These are phyloP conservation scores for Hygrophoropsis aurantiaca DNA, from an alignment of 768 basidiomycete genomes.

Conservation along the genomic window DNA sequence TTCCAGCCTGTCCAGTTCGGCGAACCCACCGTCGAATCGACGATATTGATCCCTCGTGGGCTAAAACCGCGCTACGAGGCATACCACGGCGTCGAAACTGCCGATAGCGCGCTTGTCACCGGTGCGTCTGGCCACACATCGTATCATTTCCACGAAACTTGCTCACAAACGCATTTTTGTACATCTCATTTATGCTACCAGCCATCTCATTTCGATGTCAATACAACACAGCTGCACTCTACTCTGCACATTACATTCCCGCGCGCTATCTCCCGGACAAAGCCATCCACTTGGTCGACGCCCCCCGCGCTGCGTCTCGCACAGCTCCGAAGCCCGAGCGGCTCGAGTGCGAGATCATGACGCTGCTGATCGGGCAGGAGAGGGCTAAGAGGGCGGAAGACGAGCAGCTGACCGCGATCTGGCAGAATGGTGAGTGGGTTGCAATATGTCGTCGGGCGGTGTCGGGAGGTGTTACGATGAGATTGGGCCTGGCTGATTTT, in stretches of 20 bases:
- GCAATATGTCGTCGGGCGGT: no score
- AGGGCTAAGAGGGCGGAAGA: conserved; percentile 67
- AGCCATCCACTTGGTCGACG: conserved; percentile 90
- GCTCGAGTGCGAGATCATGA: conserved; percentile 81
- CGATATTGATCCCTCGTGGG: conserved; percentile 84
- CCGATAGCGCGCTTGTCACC: conserved; percentile 85
- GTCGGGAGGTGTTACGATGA: no score
- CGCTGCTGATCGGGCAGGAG: conserved; percentile 86
- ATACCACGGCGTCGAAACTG: conserved; percentile 91
- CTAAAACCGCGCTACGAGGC: conserved; percentile 85
- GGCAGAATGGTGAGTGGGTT: conserved; percentile 75
- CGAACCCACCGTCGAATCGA: conserved; percentile 85
- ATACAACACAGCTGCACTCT: conserved; percentile 65
- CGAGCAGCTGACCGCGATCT: conserved; percentile 49
- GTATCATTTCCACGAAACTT: no score
- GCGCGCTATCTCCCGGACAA: conserved; percentile 91
- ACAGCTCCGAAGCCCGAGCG: conserved; percentile 83
- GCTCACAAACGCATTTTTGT: no score
- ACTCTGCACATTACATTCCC: conserved; percentile 81
- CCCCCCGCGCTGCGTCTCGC: conserved; percentile 83
- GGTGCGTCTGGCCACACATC: conserved; percentile 42
- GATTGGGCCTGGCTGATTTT: not conserved
- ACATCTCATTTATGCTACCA: no score
- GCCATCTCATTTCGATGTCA: not conserved
- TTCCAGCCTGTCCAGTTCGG: conserved; percentile 90